Base-by-base conservation (phyloP, 1,284 basidiomycete species). In the Pyrrhoderma noxium region DNA sequence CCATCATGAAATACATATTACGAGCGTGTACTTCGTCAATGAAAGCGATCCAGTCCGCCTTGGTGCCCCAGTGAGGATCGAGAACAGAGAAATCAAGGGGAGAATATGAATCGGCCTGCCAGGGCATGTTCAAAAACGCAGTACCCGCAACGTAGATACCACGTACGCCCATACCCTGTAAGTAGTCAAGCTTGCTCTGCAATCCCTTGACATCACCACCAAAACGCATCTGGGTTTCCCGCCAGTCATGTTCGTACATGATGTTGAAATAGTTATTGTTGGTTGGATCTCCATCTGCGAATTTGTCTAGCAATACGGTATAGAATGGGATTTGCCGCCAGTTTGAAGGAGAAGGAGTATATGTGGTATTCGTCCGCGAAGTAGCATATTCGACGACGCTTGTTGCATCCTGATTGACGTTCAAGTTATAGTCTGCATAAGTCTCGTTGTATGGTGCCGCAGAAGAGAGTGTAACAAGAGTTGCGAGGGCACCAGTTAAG, bases 41-140 rank as follows among this genome's bases (percentile, higher is more conserved):
- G 49, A 86, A 67, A 34, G 72, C 64, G 35, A 76, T 72, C 91
- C 91, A 95, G 56, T 92, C 88, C 19, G 74, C 65, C 52, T 92
- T 70, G 9, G 76, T 88, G 37, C 92, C 92, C 79, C 85, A 94
- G 62, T 95, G 92, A 38, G 92, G 92, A 65, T 95, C 92, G 37
- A 93, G 70, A 7, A 93, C 79, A 41, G 82, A 84, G 60, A 94
- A 92, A 65, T 95, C 92, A 56, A 95, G 74, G 8, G 91, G 88
- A 22, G 92, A 95, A 65, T 94, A 95, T 67, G 89, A 91, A 77
- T 95, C 92, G 14, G 91, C 87, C 66, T 93, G 86, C 92, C 92
- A 95, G 16, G 91, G 71, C 92, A 94, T 93, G 75, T 95, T 94
- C 57, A 94, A 57, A 67, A 92, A 95, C 45, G 85, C 82, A 0